Evolutionary conservation across 2,329 filamentous ascomycete genomes (phyloP), one percentile per base, ranked within the genome.

Genomic region (Colletotrichum karsti): DNA sequence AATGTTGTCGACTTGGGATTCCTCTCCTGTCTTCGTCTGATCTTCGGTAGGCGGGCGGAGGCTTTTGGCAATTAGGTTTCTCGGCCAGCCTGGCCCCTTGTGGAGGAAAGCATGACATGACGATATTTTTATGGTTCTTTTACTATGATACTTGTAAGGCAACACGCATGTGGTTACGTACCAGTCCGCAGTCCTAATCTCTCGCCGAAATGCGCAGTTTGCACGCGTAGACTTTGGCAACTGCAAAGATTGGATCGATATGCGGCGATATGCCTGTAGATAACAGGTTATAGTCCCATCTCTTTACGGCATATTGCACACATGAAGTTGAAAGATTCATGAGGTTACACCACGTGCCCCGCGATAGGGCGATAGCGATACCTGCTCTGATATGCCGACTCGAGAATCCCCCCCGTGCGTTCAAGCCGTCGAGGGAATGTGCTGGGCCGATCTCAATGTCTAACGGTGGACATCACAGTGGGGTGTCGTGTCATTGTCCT

Each of bases 401-500:
- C n/a, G n/a, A 58, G 7, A 50, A 24, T 20, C 33, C 33, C 30
- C 46, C n/a, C 26, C 41, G 44, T 46, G 35, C n/a, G 24, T 35
- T 30, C 35, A 18, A 37, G 28, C 37, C 13, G 26, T 46, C 20
- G 51, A 58, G 39, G 63, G 44, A 64, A 46, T 24, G 53, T 51
- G 28, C 37, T 18, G 39, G 44, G 61, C 37, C 39, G 60, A 65
- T 68, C 64, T 64, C 64, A 63, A 64, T 58, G 39, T 58, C 48
- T 35, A 58, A 53, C 22, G 35, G 37, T 56, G 59, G 51, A 51
- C 59, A 57, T 58, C 50, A 53, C 59, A 48, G 65, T 68, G 60
- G 60, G 54, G 28, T 39, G 24, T 39, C 39, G 65, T 42, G 37
- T 54, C 46, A 48, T 46, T 37, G 46, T 30, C 41, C 39, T 50